Base-by-base conservation (phyloP, 768 basidiomycete genomes). In the Candolleomyces eurysporus region DNA sequence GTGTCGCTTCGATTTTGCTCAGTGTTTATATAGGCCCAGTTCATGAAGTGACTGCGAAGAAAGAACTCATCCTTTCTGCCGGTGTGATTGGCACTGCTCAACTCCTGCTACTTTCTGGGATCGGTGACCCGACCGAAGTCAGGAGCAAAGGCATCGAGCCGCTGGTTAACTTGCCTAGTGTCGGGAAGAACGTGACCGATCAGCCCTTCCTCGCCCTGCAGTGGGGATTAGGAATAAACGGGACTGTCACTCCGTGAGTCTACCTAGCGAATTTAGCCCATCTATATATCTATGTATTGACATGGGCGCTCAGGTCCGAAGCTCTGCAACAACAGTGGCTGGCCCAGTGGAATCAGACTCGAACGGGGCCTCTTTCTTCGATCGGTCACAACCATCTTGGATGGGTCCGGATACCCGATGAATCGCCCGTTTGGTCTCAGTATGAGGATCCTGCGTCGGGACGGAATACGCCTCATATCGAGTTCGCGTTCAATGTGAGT, bases 1-100 rank as follows among this genome's bases (percentile, higher is more conserved):
- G 19, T 21, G 11, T 36, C 5, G 11, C 3, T 11, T 14, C 2
- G 5, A 21, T 19, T 26, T 21, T 46, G 30, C 14, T 43, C 4
- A 16, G 53, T 1, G 19, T 43, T 45, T 10, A 4, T 11, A 16
- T 14, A 60, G 54, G 10, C n/a, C 4, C 26, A 4, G 36, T 39
- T 14, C 42, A 19, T 9, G 40, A 57, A 43, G 55, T 71, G 11
- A 67, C 46, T 0, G 75, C 73, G 1, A 48, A 50, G 5, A 73
- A 70, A 31, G 75, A 76, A 57, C 62, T 76, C 21, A 67, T 76
- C 39, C 68, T 76, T 14, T 72, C 73, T 22, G 72, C 73, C 2
- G 75, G 75, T 26, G 57, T 67, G 6, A 66, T 71, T 48, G 72
- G 69, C 13, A 71, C 69, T 4, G 71, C 73, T 11, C 66, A 67